phyloP scores from a whole-genome alignment of 2,329 filamentous ascomycete genomes.

The Sporothrix brasiliensis region DNA sequence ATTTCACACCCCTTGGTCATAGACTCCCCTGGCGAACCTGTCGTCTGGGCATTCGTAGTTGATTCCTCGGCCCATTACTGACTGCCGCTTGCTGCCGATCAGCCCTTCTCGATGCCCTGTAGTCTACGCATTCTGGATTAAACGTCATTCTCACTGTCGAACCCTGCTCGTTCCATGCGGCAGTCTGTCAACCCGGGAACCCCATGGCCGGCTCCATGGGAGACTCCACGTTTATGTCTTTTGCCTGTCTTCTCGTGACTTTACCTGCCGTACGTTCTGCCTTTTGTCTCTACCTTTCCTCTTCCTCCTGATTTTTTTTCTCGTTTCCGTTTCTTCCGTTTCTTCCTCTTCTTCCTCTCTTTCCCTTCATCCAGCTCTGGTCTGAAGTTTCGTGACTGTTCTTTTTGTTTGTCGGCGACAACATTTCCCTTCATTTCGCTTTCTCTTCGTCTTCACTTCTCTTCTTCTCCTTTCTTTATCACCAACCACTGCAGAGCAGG shows the following conservation, averaged over 20 bases:
- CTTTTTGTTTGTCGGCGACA: conserved; percentile 26
- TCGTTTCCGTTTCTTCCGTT: conserved; percentile 26
- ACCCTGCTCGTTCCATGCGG: conserved; percentile 18
- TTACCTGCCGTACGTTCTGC: conserved; percentile 23
- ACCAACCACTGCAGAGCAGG: conserved; percentile 33
- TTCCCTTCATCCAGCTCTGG: conserved; percentile 23
- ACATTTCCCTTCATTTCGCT: conserved; percentile 26
- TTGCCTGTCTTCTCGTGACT: conserved; percentile 26
- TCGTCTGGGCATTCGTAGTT: neutral
- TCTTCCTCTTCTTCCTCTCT: conserved; percentile 30
- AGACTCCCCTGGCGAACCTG: neutral
- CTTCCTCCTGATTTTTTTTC: neutral
- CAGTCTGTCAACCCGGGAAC: conserved; percentile 30
- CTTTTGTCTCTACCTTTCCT: conserved; percentile 12
- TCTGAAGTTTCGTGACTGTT: conserved; percentile 8
- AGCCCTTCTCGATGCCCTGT: neutral
- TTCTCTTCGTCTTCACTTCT: conserved; percentile 26
- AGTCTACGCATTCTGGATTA: neutral
- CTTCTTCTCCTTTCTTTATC: conserved; percentile 6
- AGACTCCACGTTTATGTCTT: conserved; percentile 23
- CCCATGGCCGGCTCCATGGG: conserved; percentile 19
- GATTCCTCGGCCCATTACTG: neutral
- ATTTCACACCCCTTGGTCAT: neutral
- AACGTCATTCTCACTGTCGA: neutral
- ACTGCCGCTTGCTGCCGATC: conserved; percentile 16